Evolutionary conservation across 257 asterid species (phyloP).

Genomic region (Nicotiana undulata): DNA sequence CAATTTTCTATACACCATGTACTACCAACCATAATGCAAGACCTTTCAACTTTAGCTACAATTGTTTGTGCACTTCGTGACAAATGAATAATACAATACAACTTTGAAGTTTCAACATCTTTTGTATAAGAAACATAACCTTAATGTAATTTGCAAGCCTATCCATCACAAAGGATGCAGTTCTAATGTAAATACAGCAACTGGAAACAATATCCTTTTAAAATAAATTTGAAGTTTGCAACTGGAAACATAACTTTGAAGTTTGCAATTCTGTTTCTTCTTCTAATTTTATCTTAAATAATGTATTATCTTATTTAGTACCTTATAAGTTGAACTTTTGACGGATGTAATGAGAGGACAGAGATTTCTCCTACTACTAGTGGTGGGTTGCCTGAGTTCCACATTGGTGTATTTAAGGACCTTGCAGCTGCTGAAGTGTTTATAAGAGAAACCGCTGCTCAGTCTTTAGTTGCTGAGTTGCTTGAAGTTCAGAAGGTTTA

Average conservation of each 20-base stretch:
- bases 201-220: background rate
- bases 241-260: too few relatives aligned
- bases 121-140: too few relatives aligned
- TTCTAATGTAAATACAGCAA: background rate
- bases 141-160: too few relatives aligned
- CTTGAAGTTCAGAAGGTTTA: slow-evolving; percentile 66
- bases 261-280: too few relatives aligned
- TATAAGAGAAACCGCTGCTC: slow-evolving; percentile 65
- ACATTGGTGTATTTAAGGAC: slow-evolving; percentile 75
- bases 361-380: slow-evolving; percentile 25
- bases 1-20: too few relatives aligned
- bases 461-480: slow-evolving; percentile 56
- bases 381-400: slow-evolving; percentile 71
- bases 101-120: too few relatives aligned
- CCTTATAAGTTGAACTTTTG: background rate
- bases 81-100: too few relatives aligned
- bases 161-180: too few relatives aligned
- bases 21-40: too few relatives aligned
- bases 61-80: too few relatives aligned
- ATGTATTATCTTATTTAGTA: background rate
- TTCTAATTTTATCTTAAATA: too few relatives aligned
- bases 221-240: background rate
- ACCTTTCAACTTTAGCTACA: too few relatives aligned
- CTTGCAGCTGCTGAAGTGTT: slow-evolving; percentile 55
- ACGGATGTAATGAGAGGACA: slow-evolving; percentile 11